A percentile compares a stretch with the other conserved stretches of the same genome.
Conservation (phyloP, 306 rosid species). For the Prunus fruticosa region DNA sequence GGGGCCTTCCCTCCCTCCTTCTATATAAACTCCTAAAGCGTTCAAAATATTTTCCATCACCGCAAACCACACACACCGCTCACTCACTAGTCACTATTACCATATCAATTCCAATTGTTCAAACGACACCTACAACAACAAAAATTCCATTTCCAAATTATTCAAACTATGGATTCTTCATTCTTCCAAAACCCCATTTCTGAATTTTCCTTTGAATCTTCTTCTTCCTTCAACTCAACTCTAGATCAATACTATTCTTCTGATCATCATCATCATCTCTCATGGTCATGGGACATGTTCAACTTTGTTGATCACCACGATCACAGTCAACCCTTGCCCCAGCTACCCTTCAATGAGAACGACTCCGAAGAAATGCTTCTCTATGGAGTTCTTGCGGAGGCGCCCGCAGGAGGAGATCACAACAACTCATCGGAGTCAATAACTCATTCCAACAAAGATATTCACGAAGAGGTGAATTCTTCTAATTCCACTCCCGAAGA, state of each 20-base stretch:
- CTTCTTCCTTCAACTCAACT: slow-evolving; percentile 3
- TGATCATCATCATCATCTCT: not conserved
- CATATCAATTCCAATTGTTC: not conserved
- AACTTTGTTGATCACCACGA: not conserved
- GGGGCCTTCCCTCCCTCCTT: not conserved
- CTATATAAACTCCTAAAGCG: slow-evolving; percentile 5
- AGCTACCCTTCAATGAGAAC: slow-evolving; percentile 59
- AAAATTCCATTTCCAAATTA: not conserved
- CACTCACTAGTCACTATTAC: not conserved
- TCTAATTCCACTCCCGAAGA: slow-evolving; percentile 1
- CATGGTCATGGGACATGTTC: not conserved
- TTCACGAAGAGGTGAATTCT: slow-evolving; percentile 38
- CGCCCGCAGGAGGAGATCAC: not conserved
- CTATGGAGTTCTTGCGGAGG: slow-evolving; percentile 32
- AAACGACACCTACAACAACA: not conserved
- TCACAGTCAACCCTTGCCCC: not conserved
- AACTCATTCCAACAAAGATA: not conserved
- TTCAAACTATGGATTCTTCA: not conserved
- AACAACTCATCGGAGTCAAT: not conserved
- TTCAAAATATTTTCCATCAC: not conserved
- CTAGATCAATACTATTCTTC: slow-evolving; percentile 1
- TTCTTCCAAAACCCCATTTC: slow-evolving; percentile 19
- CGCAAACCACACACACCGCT: not conserved
- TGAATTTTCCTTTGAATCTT: slow-evolving; percentile 22
- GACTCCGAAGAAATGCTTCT: slow-evolving; percentile 66